Evolutionary conservation across 2,329 filamentous ascomycete species (phyloP).

Genomic region (Sporothrix phasma): DNA sequence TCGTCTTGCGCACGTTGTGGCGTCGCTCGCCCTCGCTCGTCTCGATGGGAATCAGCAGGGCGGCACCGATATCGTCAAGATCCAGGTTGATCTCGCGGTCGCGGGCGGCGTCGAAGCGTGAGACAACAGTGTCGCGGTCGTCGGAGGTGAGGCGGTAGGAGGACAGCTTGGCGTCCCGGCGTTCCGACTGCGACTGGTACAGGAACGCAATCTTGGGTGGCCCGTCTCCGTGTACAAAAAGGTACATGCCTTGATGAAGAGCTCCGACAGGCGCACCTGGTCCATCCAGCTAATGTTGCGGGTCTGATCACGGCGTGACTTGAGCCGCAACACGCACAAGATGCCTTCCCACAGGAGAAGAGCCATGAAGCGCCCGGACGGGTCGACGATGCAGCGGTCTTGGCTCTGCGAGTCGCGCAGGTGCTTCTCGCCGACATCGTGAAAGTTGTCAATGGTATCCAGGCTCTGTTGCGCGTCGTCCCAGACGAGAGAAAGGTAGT

Average conservation of each 20-base stretch:
- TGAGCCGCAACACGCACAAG: conserved; percentile 44
- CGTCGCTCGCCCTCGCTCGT: conserved; percentile 46
- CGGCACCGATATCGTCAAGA: conserved; percentile 45
- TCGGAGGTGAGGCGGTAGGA: conserved; percentile 50
- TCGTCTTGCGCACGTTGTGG: conserved; percentile 46
- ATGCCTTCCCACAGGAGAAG: conserved; percentile 53
- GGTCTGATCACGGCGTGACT: conserved; percentile 34
- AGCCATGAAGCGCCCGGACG: conserved; percentile 52
- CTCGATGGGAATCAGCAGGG: conserved; percentile 53
- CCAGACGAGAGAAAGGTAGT: conserved; percentile 88
- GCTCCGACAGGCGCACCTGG: conserved; percentile 47
- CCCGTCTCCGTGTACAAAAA: conserved; percentile 50
- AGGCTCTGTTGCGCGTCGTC: conserved; percentile 46
- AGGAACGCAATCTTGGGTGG: conserved; percentile 47
- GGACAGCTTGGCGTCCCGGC: conserved; percentile 44
- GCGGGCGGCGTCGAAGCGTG: conserved; percentile 44
- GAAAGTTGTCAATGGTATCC: conserved; percentile 41
- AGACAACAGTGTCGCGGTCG: conserved; percentile 45
- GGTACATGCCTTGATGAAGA: conserved; percentile 48
- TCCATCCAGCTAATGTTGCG: conserved; percentile 40
- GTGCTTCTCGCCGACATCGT: conserved; percentile 46
- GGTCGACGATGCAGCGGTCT: conserved; percentile 76
- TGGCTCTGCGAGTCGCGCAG: conserved; percentile 73
- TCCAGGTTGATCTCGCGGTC: conserved; percentile 46
- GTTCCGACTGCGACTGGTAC: conserved; percentile 44